Conservation (phyloP, 2,329 filamentous ascomycete species). For the Mariannaea elegans region DNA sequence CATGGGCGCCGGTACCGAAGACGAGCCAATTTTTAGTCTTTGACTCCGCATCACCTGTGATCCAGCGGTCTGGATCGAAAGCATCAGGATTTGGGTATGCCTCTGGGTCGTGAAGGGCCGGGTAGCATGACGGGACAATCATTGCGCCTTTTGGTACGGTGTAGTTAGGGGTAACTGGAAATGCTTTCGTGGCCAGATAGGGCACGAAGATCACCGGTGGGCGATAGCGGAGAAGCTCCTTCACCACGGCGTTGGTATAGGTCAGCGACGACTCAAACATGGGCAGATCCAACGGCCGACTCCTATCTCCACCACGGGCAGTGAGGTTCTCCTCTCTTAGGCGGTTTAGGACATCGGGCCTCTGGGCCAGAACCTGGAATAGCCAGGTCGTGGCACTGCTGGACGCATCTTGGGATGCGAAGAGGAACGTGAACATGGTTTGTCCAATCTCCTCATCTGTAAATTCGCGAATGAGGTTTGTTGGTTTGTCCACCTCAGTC, state of each 20-base stretch:
- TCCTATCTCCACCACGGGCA: slow-evolving; percentile 52
- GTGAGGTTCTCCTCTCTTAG: slow-evolving; percentile 58
- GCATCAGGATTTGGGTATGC: slow-evolving; percentile 56
- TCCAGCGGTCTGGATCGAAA: slow-evolving; percentile 62
- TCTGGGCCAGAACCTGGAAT: slow-evolving; percentile 60
- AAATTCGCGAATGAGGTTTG: slow-evolving; percentile 59
- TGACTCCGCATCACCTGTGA: slow-evolving; percentile 58
- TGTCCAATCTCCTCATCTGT: slow-evolving; percentile 58
- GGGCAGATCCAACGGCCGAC: slow-evolving; percentile 50
- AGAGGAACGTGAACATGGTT: slow-evolving; percentile 63
- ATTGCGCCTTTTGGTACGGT: slow-evolving; percentile 60
- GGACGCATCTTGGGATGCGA: slow-evolving; percentile 62
- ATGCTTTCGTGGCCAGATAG: slow-evolving; percentile 57
- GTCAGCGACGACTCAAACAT: slow-evolving; percentile 59
- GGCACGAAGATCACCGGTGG: slow-evolving; percentile 65
- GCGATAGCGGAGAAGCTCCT: slow-evolving; percentile 60
- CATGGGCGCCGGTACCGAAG: slow-evolving; percentile 60
- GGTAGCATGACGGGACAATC: slow-evolving; percentile 61
- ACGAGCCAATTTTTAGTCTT: slow-evolving; percentile 64
- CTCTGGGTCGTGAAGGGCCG: slow-evolving; percentile 59
- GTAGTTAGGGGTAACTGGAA: slow-evolving; percentile 57
- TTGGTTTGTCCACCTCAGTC: slow-evolving; percentile 50
- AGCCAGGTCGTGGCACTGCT: slow-evolving; percentile 63
- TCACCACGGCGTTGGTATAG: slow-evolving; percentile 62
- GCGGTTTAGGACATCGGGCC: slow-evolving; percentile 57